Conservation (phyloP, 441 rosid species). For the Breynia disticha region DNA sequence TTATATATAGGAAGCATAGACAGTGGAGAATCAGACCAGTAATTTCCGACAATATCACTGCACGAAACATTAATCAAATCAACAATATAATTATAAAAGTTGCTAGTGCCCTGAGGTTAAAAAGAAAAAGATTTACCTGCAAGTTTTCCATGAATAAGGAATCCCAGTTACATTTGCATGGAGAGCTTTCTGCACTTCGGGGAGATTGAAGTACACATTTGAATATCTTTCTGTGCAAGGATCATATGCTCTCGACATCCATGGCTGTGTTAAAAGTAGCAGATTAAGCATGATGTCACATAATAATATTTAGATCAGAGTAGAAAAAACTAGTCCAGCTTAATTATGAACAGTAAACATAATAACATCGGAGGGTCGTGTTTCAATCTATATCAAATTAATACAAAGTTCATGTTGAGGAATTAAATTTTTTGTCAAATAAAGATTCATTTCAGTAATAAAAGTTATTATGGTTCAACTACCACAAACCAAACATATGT, state of each 20-base stretch:
- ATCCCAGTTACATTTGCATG: conserved; percentile 78
- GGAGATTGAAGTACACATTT: conserved; percentile 56
- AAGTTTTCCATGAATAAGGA: conserved; percentile 61
- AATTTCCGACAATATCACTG: conserved; percentile 51
- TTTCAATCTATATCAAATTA: too few species aligned
- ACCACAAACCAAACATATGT: neutral
- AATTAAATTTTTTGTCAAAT: neutral
- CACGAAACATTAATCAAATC: conserved; percentile 6
- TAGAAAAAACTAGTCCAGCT: too few species aligned
- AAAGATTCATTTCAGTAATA: conserved; percentile 3
- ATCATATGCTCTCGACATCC: conserved; percentile 96
- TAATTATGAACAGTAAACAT: too few species aligned
- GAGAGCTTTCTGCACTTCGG: conserved; percentile 82
- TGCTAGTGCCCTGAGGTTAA: neutral
- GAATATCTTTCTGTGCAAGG: conserved; percentile 93
- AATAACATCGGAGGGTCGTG: too few species aligned
- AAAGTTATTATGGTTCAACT: neutral
- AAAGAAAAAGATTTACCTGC: conserved; percentile 46
- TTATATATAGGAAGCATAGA: conserved; percentile 90
- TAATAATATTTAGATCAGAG: too few species aligned
- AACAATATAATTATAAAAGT: conserved; percentile 1
- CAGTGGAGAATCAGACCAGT: conserved; percentile 79
- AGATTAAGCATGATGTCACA: conserved; percentile 3
- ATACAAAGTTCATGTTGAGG: too few species aligned
- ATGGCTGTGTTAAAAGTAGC: conserved; percentile 46